These are phyloP conservation scores for Achaetomium macrosporum DNA, from an alignment of 2,329 filamentous ascomycete genomes.

Conservation along the genomic window DNA sequence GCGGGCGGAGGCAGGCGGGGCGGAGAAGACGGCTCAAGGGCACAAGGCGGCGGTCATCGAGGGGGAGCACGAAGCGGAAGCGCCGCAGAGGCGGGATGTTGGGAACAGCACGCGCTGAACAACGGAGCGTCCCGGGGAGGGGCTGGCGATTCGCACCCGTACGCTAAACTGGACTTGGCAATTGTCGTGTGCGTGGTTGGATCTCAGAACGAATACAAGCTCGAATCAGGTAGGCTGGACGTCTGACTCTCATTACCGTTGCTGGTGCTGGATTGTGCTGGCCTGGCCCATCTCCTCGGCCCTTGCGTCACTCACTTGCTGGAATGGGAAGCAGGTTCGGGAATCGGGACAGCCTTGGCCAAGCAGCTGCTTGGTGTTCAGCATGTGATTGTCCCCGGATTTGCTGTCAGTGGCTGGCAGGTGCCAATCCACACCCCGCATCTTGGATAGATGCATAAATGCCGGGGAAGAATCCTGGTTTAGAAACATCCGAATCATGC, in stretches of 20 bases:
- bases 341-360: too few species aligned
- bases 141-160: too few species aligned
- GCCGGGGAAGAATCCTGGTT: slow-evolving; percentile 8
- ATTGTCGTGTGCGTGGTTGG: too few species aligned
- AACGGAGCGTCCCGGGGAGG: too few species aligned
- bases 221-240: background rate
- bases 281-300: slow-evolving; percentile 18
- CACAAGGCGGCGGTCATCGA: background rate
- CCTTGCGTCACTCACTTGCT: slow-evolving; percentile 26
- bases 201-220: background rate
- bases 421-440: background rate
- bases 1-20: slow-evolving; percentile 1
- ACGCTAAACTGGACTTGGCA: too few species aligned
- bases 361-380: background rate
- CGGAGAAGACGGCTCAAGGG: background rate
- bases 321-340: slow-evolving; percentile 18
- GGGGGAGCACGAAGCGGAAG: background rate
- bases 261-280: background rate
- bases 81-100: too few species aligned
- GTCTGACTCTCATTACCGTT: background rate
- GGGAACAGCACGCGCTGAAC: too few species aligned
- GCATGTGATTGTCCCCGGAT: slow-evolving; percentile 22
- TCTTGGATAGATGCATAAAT: slow-evolving; percentile 7
- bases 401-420: slow-evolving; percentile 5
- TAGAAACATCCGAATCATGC: too few species aligned